Percentiles rank a stretch among this genome's conserved stretches.
Conservation (phyloP, 352 stramenopile genomes). For the Globisporangium cederbergense region DNA sequence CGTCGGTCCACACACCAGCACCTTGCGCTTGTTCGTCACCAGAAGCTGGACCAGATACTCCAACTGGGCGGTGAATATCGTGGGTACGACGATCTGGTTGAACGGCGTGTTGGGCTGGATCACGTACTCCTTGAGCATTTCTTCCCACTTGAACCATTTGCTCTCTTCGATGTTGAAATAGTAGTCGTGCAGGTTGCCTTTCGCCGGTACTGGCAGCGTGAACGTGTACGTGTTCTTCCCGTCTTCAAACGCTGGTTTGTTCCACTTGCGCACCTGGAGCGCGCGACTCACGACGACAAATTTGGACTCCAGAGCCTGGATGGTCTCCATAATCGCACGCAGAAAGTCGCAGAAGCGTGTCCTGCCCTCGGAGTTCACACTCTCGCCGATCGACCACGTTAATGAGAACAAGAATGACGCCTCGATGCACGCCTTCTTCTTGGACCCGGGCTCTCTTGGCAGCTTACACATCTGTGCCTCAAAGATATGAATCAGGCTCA, state of each 20-base stretch:
- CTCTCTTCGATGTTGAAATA: conserved; percentile 77
- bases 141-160: conserved; percentile 92
- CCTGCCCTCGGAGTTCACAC: conserved; percentile 63
- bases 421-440: conserved; percentile 67
- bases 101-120: conserved; percentile 87
- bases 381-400: conserved; percentile 89
- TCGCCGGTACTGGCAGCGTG: conserved; percentile 49
- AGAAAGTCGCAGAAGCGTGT: conserved; percentile 82
- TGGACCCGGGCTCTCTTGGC: conserved; percentile 62
- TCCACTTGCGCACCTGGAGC: conserved; percentile 81
- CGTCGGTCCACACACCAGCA: conserved; percentile 91
- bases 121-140: conserved; percentile 81
- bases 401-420: conserved; percentile 89
- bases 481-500: conserved; percentile 85
- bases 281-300: conserved; percentile 74
- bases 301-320: conserved; percentile 62
- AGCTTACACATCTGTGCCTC: conserved; percentile 76
- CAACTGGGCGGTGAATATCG: conserved; percentile 90
- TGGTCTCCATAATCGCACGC: conserved; percentile 70
- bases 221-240: conserved; percentile 52
- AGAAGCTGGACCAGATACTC: conserved; percentile 86
- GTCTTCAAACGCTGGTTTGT: conserved; percentile 65
- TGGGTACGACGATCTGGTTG: conserved; percentile 93
- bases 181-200: conserved; percentile 85
- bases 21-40: conserved; percentile 73